Base-by-base conservation (phyloP, 352 stramenopile genomes). In the Globisporangium carolinianum region DNA sequence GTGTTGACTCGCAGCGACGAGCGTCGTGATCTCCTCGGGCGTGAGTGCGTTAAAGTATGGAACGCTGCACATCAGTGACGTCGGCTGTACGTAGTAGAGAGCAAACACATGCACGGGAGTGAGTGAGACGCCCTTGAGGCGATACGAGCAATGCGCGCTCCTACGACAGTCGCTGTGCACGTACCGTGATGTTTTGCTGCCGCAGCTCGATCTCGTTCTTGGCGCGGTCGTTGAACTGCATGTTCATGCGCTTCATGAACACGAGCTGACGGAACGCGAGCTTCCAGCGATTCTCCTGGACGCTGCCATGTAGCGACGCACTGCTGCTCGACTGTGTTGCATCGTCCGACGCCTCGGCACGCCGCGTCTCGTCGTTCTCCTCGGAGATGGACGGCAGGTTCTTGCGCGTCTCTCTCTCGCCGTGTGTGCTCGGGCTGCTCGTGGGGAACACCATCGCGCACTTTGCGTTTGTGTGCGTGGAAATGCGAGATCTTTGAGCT, bases 221-320 rank as follows among this genome's bases (percentile, higher is more conserved):
- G 15, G 72, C 86, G 48, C 75, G 76, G 60, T 82, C 65, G 51
- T 87, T 87, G 49, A 87, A 82, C 57, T 89, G 70, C 75, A 86
- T 82, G 58, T 91, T 87, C 78, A 89, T 89, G 39, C 73, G 63
- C 61, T 89, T 89, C 76, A 91, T 89, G 67, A 91, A 89, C 68
- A 88, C 77, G 43, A 91, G 73, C 57, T 91, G 82, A 10, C 77
- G 75, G 51, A 91, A 86, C 41, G 75, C 75, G 50, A 89, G 71
- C 56, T 91, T 91, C 82, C 77, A 88, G 62, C 74, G 76, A 67
- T 81, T 87, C 60, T 86, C 75, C 49, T 58, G 75, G 52, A 18
- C 11, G 4, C 12, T 18, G 24, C 36, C 42, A 36, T 50, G 12
- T 14, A 37, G 17, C 36, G 45, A 11, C n/a, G 45, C 15, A 8